Base-by-base conservation (phyloP, 257 asterid species). In the Solanum rostratum region DNA sequence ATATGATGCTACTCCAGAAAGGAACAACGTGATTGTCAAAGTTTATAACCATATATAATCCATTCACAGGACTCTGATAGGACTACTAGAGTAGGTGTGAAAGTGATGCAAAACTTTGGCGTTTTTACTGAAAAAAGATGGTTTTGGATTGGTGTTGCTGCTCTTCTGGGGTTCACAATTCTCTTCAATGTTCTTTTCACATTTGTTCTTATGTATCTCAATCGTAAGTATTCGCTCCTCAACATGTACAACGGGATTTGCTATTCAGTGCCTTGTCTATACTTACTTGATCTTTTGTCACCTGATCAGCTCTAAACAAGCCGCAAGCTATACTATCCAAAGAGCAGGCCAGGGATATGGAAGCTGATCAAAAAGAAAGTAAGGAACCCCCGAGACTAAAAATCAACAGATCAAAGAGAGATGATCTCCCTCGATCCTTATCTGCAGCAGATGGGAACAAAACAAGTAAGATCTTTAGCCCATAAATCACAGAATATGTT, bases 251-350 rank as follows among this genome's bases (percentile, higher is more conserved):
- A 62, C 5, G 76, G 59, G 33, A 39, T 63, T 62, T 62, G 2
- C 59, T 43, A 59, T 65, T 65, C 22, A 29, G 27, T 33, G 62
- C 6, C 46, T 45, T 66, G 7, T 45, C 60, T 49, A 9, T 62
- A 43, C 74, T 52, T 43, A 29, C 18, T 18, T 49, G 16, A 20
- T 52, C 24, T 68, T 49, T 83, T 83, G 60, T 62, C 52, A 43
- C 57, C 55, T 18, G 29, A 66, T 88, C 80, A 95, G 99, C 98
- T 86, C 91, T 89, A 5, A 97, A 96, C 76, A 93, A 91, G 87
- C 97, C 97, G 83, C 98, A 93, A 90, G 98, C 98, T 69, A 90
- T 90, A 86, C 90, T 96, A 86, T 93, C 99, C 24, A 93, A 96
- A 84, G 98, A 95, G 89, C 91, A 92, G 79, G 98, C 95, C 33